Percentiles rank a stretch among this genome's conserved stretches.
These are phyloP conservation scores for Hyaloperonospora brassicae DNA, from an alignment of 352 stramenopile species.

Conservation along the genomic window DNA sequence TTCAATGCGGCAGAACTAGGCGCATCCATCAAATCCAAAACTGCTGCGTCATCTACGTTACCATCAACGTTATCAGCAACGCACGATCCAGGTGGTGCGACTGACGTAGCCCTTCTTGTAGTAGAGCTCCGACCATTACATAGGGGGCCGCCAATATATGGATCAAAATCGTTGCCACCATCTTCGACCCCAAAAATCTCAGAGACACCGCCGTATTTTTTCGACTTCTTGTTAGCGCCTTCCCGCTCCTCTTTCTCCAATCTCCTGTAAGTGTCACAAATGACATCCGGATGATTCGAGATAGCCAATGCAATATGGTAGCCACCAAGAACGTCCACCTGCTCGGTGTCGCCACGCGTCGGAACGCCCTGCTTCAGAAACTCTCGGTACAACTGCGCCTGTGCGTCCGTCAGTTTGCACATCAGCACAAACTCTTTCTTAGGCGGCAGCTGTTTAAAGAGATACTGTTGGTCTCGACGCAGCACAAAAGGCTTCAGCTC, in stretches of 20 bases:
- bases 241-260: conserved; percentile 51
- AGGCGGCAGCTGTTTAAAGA: conserved; percentile 74
- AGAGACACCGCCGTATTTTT: conserved; percentile 19
- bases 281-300: conserved; percentile 83
- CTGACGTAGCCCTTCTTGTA: neutral
- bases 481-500: conserved; percentile 77
- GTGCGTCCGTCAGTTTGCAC: conserved; percentile 70
- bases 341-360: conserved; percentile 36
- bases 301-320: conserved; percentile 86
- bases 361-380: conserved; percentile 65
- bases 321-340: conserved; percentile 70
- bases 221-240: conserved; percentile 29
- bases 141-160: conserved; percentile 15
- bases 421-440: conserved; percentile 87
- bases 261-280: conserved; percentile 53
- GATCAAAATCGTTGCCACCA: conserved; percentile 47
- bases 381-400: conserved; percentile 62
- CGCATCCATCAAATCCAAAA: conserved; percentile 35
- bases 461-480: conserved; percentile 79
- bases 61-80: conserved; percentile 13
- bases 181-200: conserved; percentile 41
- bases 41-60: conserved; percentile 35
- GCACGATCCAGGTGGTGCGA: conserved; percentile 3
- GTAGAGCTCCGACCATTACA: neutral
- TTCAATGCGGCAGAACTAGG: conserved; percentile 2